These are phyloP conservation scores for Schoenoplectus triqueter DNA, from an alignment of 202 grass and related monocot genomes.

Conservation along the genomic window DNA sequence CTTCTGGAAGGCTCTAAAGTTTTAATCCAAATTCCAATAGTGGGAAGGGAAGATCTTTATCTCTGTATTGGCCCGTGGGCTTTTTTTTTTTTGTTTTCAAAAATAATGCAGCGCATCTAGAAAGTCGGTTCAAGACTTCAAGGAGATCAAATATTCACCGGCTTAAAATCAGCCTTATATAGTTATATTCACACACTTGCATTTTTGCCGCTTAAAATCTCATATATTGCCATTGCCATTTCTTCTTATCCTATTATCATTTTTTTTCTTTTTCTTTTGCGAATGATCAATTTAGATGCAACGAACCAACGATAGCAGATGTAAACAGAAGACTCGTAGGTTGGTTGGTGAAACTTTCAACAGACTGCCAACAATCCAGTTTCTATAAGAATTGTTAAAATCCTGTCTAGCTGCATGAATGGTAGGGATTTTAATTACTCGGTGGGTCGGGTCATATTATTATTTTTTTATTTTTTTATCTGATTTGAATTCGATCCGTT, in stretches of 20 bases:
- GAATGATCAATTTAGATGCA: slow-evolving; percentile 7
- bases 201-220: background rate
- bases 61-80: slow-evolving; percentile 5
- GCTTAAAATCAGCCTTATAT: background rate
- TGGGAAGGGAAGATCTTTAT: slow-evolving; percentile 1
- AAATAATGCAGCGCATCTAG: background rate
- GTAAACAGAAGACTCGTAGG: background rate
- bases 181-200: background rate
- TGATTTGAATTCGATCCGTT: too few relatives aligned
- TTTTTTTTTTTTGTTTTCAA: background rate
- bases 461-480: too few relatives aligned
- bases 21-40: background rate
- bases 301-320: background rate
- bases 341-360: slow-evolving; percentile 20
- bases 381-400: background rate
- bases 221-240: background rate
- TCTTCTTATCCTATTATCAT: background rate
- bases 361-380: slow-evolving; percentile 25
- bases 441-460: too few relatives aligned
- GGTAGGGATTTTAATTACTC: background rate
- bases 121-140: background rate
- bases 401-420: background rate
- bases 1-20: background rate
- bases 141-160: background rate
- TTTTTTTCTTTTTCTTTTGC: background rate